phyloP scores from a whole-genome alignment of 208 protist genomes.

The Trichomonas gallinae region DNA sequence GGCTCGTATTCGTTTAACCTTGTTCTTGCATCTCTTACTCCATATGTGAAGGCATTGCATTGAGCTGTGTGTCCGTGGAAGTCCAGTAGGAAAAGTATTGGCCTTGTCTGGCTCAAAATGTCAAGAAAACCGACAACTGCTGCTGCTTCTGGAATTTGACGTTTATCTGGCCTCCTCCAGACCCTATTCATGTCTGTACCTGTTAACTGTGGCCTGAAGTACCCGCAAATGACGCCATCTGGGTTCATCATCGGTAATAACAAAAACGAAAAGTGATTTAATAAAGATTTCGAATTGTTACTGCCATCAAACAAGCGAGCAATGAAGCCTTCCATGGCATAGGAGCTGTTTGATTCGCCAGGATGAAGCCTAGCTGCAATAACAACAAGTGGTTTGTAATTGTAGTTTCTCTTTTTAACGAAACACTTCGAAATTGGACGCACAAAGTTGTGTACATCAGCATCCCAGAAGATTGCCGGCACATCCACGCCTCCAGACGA shows the following conservation, averaged over 20 bases:
- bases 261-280: background rate
- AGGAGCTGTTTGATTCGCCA: constrained; percentile 80
- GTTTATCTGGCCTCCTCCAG: background rate
- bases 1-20: background rate
- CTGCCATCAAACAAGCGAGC: background rate
- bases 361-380: constrained; percentile 82
- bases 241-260: background rate
- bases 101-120: background rate
- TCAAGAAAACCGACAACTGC: background rate
- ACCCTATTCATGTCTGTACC: background rate
- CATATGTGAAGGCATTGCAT: background rate
- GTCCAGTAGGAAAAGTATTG: background rate
- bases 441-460: background rate
- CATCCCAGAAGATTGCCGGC: background rate
- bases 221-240: constrained; percentile 9
- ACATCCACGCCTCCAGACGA: background rate
- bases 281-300: background rate
- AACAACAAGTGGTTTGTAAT: constrained; percentile 47
- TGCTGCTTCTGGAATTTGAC: background rate
- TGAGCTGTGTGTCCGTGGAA: background rate
- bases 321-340: constrained; percentile 70
- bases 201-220: background rate
- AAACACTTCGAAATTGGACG: background rate
- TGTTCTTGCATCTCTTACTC: background rate
- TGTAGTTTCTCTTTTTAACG: background rate